Evolutionary conservation across 106 monocot species (phyloP).

Genomic region (Xerophyta viscosa): DNA sequence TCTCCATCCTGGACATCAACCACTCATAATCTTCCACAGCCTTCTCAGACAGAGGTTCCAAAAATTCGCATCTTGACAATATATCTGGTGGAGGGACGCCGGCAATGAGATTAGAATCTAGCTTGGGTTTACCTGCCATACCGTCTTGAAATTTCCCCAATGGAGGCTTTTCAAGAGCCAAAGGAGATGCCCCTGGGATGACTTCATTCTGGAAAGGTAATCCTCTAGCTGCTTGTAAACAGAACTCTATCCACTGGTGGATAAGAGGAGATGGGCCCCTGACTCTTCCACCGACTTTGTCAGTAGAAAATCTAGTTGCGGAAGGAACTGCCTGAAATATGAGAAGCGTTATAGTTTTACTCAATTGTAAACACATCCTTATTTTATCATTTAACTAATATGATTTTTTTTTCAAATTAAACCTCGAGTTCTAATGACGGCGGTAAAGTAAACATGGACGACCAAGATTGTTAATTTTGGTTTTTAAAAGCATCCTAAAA

Average conservation of each 20-base stretch:
- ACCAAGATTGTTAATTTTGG: too few species aligned
- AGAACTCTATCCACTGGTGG: slow-evolving; percentile 94
- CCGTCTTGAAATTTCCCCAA: slow-evolving; percentile 5
- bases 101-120: slow-evolving; percentile 52
- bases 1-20: slow-evolving; percentile 49
- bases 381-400: too few species aligned
- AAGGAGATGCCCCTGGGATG: slow-evolving; percentile 66
- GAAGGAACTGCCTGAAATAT: slow-evolving; percentile 66
- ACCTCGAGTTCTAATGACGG: too few species aligned
- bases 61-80: slow-evolving; percentile 65
- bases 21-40: slow-evolving; percentile 60
- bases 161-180: slow-evolving; percentile 18
- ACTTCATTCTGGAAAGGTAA: slow-evolving; percentile 69
- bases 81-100: slow-evolving; percentile 66
- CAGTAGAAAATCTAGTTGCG: slow-evolving; percentile 47
- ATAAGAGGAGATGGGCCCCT: slow-evolving; percentile 80
- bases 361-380: too few species aligned
- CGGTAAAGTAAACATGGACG: too few species aligned
- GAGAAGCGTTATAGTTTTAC: too few species aligned
- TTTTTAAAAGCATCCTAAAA: too few species aligned
- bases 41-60: slow-evolving; percentile 63
- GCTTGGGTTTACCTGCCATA: slow-evolving; percentile 25
- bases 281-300: slow-evolving; percentile 62
- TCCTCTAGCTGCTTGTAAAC: slow-evolving; percentile 58
- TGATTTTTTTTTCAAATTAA: too few species aligned